Evolutionary conservation across 768 basidiomycete genomes (phyloP).

Genomic region (Collybiopsis confluens): DNA sequence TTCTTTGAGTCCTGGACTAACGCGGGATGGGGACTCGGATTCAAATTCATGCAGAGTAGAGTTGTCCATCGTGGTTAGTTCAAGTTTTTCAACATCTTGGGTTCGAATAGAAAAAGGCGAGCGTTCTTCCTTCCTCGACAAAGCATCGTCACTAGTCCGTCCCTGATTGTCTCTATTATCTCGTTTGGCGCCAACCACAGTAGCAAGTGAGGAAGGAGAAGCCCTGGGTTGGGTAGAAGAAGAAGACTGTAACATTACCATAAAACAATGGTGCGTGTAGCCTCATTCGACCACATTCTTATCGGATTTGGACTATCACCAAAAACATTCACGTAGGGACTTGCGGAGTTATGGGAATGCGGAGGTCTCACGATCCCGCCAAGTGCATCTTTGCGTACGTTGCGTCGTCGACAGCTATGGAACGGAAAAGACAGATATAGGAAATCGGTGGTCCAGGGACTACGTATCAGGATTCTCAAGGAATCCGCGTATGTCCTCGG

Average conservation of each 20-base stretch:
- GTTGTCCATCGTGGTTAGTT: not conserved
- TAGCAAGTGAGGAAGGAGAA: not conserved
- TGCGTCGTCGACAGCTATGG: not conserved
- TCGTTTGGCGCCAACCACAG: too few relatives aligned
- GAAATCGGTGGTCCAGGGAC: not conserved
- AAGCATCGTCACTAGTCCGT: not conserved
- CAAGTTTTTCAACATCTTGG: not conserved
- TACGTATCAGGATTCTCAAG: not conserved
- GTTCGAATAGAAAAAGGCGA: not conserved
- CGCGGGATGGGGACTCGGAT: not conserved
- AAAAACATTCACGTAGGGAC: not conserved
- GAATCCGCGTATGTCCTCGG: conserved; percentile 2
- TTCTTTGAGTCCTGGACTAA: not conserved
- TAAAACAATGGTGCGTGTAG: not conserved
- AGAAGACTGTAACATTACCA: not conserved
- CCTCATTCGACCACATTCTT: not conserved
- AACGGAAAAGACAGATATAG: not conserved
- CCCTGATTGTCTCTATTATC: too few relatives aligned
- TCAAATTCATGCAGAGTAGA: conserved; percentile 1
- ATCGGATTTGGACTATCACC: not conserved
- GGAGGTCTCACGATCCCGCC: not conserved
- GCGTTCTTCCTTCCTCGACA: not conserved
- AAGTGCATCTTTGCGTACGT: not conserved
- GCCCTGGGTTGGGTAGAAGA: not conserved
- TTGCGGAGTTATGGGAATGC: not conserved